These are phyloP conservation scores for Fusarium abutilonis DNA, from an alignment of 2,329 filamentous ascomycete species.

Conservation along the genomic window DNA sequence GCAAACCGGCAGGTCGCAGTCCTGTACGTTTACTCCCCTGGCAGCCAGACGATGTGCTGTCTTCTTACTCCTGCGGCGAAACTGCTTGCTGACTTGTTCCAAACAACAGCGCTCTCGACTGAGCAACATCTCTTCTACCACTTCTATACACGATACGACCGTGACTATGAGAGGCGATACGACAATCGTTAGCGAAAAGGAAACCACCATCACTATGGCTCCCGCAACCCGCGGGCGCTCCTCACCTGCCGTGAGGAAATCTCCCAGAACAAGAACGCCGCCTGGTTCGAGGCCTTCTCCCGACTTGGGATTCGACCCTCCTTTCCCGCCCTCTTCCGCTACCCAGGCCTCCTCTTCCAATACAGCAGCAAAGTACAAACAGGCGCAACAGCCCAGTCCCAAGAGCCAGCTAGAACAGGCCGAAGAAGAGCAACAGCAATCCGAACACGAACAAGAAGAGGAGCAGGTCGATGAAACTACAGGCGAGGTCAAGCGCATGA, in stretches of 20 bases:
- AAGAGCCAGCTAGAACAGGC: neutral
- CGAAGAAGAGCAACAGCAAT: neutral
- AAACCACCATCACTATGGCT: constrained; percentile 20
- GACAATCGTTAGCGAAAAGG: constrained; percentile 7
- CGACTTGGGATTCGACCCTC: neutral
- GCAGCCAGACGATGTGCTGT: neutral
- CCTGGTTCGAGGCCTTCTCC: neutral
- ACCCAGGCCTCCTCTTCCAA: no score
- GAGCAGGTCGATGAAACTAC: constrained; percentile 1
- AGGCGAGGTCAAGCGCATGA: constrained; percentile 39
- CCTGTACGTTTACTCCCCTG: constrained; percentile 27
- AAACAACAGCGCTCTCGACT: constrained; percentile 23
- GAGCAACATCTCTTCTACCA: constrained; percentile 26
- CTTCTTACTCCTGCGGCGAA: neutral
- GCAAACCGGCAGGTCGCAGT: constrained; percentile 24
- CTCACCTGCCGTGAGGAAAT: neutral
- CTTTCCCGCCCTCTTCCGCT: neutral
- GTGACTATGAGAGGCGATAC: constrained; percentile 1
- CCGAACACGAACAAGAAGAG: neutral
- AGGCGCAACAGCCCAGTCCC: no score
- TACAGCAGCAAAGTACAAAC: no score
- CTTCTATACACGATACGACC: constrained; percentile 13
- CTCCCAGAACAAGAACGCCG: neutral
- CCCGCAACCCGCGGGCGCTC: neutral
- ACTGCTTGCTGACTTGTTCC: constrained; percentile 4